These are phyloP conservation scores for Porodaedalea pini DNA, from an alignment of 1,284 basidiomycete species.

Conservation along the genomic window DNA sequence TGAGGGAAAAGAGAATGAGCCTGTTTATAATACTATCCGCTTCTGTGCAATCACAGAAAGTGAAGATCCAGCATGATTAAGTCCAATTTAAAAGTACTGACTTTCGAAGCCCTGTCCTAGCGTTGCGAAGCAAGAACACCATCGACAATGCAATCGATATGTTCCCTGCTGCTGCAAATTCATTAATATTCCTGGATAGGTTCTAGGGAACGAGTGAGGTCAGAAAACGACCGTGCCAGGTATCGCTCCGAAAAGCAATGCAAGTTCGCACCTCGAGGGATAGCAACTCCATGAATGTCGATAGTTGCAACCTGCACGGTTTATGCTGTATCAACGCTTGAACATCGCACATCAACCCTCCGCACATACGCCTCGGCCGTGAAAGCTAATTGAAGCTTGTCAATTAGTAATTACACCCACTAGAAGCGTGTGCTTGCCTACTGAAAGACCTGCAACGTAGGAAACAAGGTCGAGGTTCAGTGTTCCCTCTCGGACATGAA, in stretches of 20 bases:
- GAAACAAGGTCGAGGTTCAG: neutral
- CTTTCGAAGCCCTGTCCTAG: constrained; percentile 53
- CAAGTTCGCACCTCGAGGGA: constrained; percentile 31
- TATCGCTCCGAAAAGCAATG: too few species aligned
- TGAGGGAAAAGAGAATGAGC: constrained; percentile 52
- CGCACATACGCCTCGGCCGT: neutral
- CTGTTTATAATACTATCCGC: constrained; percentile 56
- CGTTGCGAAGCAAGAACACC: constrained; percentile 46
- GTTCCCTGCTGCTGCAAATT: constrained; percentile 47
- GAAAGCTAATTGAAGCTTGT: neutral
- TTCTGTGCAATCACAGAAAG: neutral
- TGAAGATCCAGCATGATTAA: constrained; percentile 22
- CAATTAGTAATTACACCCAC: too few species aligned
- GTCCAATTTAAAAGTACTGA: constrained; percentile 30
- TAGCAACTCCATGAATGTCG: constrained; percentile 35
- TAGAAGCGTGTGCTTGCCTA: neutral
- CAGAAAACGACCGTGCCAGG: neutral
- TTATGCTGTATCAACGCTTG: neutral
- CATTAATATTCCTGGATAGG: constrained; percentile 53
- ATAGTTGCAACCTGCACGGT: constrained; percentile 18
- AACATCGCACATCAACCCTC: neutral
- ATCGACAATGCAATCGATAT: constrained; percentile 48
- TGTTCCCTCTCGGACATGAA: neutral
- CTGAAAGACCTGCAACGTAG: neutral
- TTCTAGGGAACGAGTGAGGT: constrained; percentile 32